phyloP scores from a whole-genome alignment of 2,329 filamentous ascomycete species.

The Sarocladium oryzae region DNA sequence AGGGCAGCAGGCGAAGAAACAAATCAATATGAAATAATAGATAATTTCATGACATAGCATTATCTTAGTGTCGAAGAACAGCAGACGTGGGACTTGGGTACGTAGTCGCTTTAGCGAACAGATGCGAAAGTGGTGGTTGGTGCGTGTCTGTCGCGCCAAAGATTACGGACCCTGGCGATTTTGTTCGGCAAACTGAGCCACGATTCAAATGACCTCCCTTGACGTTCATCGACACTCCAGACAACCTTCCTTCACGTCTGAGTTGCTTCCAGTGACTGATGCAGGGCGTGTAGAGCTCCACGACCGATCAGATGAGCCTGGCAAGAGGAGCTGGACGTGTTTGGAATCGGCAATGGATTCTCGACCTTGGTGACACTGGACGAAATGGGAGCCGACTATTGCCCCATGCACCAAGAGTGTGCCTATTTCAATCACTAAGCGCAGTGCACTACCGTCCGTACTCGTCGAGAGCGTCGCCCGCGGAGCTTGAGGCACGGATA shows the following conservation, averaged over 20 bases:
- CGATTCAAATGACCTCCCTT: too few species aligned
- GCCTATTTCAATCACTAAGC: too few species aligned
- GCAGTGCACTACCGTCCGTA: not conserved
- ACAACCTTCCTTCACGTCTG: not conserved
- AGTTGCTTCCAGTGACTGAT: not conserved
- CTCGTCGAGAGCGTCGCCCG: constrained; percentile 22
- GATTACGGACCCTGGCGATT: not conserved
- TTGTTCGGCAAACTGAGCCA: too few species aligned
- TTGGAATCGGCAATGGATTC: constrained; percentile 25
- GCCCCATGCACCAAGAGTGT: not conserved
- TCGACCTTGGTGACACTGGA: not conserved
- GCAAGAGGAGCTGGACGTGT: constrained; percentile 29
- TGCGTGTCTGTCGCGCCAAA: not conserved
- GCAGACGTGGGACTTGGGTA: too few species aligned
- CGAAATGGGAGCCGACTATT: not conserved
- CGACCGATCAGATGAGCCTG: constrained; percentile 27
- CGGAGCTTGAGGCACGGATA: constrained; percentile 46
- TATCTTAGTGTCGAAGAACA: too few species aligned
- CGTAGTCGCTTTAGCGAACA: too few species aligned
- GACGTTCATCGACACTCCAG: too few species aligned
- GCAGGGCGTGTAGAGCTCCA: not conserved
- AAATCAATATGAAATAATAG: too few species aligned
- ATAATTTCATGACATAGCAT: too few species aligned
- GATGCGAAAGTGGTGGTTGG: not conserved
- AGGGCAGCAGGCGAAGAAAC: too few species aligned